Evolutionary conservation across 495 filamentous ascomycete genomes (phyloP).

Genomic region (Aspergillus incahuasiensis): DNA sequence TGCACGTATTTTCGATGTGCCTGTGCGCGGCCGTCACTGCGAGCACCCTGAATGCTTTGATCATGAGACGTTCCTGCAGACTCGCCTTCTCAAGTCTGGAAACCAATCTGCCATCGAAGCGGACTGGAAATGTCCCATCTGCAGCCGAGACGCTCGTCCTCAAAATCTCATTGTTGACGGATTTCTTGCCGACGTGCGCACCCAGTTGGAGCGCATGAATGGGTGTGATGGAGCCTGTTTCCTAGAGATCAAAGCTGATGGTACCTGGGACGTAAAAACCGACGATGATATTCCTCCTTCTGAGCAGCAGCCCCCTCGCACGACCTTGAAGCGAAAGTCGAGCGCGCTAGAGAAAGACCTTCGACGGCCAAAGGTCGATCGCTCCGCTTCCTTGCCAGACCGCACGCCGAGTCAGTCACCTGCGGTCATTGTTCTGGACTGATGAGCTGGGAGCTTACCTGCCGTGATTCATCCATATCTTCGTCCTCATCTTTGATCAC

Average conservation of each 20-base stretch:
- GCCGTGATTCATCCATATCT: not conserved
- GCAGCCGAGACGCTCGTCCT: slow-evolving; percentile 68
- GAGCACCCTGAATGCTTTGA: slow-evolving; percentile 84
- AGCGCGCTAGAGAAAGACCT: not conserved
- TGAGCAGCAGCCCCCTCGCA: not conserved
- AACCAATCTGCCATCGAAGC: slow-evolving; percentile 56
- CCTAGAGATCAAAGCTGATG: slow-evolving; percentile 53
- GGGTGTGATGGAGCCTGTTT: slow-evolving; percentile 44
- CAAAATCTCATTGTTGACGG: slow-evolving; percentile 61
- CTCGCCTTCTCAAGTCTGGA: slow-evolving; percentile 46
- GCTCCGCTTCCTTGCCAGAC: not conserved
- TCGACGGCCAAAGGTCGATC: slow-evolving; percentile 16
- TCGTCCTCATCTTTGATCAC: slow-evolving; percentile 1
- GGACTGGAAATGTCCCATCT: slow-evolving; percentile 80
- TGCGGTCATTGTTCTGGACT: slow-evolving; percentile 34
- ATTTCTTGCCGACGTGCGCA: slow-evolving; percentile 59
- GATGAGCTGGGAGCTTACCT: not conserved
- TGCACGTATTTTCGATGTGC: slow-evolving; percentile 60
- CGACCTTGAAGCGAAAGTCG: slow-evolving; percentile 7
- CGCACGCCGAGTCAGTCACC: slow-evolving; percentile 9
- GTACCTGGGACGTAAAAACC: slow-evolving; percentile 49
- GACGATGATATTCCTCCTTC: slow-evolving; percentile 20
- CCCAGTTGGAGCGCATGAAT: slow-evolving; percentile 39
- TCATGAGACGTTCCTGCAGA: slow-evolving; percentile 71
- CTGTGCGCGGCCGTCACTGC: slow-evolving; percentile 60